These are phyloP conservation scores for Triglochin maritima DNA, from an alignment of 106 monocot species.

Conservation along the genomic window DNA sequence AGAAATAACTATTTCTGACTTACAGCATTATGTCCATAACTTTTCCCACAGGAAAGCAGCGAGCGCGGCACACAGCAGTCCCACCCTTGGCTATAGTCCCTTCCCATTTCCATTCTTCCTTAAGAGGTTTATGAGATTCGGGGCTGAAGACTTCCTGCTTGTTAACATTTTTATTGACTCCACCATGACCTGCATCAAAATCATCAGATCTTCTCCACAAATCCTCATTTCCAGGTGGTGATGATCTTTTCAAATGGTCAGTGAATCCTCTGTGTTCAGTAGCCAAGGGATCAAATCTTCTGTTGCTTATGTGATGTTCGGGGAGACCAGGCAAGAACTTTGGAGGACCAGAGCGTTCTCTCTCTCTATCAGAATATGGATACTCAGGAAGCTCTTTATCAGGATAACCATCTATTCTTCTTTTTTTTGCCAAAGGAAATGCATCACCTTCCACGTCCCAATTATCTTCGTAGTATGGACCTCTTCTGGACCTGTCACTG, in stretches of 20 bases:
- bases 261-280: slow-evolving; percentile 28
- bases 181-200: slow-evolving; percentile 22
- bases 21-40: slow-evolving; percentile 86
- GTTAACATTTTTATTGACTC: slow-evolving; percentile 6
- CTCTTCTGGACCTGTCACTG: slow-evolving; percentile 36
- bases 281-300: slow-evolving; percentile 18
- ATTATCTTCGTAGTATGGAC: slow-evolving; percentile 32
- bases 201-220: slow-evolving; percentile 24
- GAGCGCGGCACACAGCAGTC: slow-evolving; percentile 74
- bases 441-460: slow-evolving; percentile 31
- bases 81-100: slow-evolving; percentile 97
- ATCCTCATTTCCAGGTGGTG: slow-evolving; percentile 34
- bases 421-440: slow-evolving; percentile 52
- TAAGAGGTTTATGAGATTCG: slow-evolving; percentile 27
- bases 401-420: slow-evolving; percentile 28
- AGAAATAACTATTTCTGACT: slow-evolving; percentile 19
- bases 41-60: slow-evolving; percentile 98
- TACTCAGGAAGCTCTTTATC: slow-evolving; percentile 89
- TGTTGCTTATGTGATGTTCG: slow-evolving; percentile 22
- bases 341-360: slow-evolving; percentile 7
- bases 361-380: slow-evolving; percentile 50
- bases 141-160: slow-evolving; percentile 23
- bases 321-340: slow-evolving; percentile 29
- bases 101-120: slow-evolving; percentile 92
- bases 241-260: slow-evolving; percentile 20